A percentile compares a stretch with the other conserved stretches of the same genome.
phyloP scores from a whole-genome alignment of 108 stramenopile species.

The Skeletonema potamos region DNA sequence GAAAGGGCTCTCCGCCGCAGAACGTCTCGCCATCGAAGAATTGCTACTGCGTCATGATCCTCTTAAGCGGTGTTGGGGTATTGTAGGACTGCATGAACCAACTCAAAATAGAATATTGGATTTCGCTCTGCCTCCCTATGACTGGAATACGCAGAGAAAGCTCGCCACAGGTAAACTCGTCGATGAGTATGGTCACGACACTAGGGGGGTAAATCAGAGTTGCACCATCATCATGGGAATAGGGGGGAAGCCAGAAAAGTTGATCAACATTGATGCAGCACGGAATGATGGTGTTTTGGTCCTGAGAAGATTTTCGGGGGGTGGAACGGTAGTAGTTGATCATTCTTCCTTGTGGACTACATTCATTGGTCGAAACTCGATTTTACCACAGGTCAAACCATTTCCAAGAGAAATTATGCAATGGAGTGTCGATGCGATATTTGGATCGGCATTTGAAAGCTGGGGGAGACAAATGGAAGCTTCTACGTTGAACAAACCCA shows the following conservation, averaged over 20 bases:
- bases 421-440: constrained; percentile 80
- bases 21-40: constrained; percentile 86
- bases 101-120: constrained; percentile 35
- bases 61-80: constrained; percentile 56
- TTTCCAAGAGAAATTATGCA: constrained; percentile 88
- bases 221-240: constrained; percentile 84
- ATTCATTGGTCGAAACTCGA: constrained; percentile 67
- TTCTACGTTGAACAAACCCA: background rate
- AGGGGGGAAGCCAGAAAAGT: constrained; percentile 78
- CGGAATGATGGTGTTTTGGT: constrained; percentile 62
- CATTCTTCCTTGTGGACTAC: constrained; percentile 78
- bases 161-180: background rate
- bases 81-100: constrained; percentile 74
- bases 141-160: constrained; percentile 17
- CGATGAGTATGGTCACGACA: constrained; percentile 27
- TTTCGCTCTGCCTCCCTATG: constrained; percentile 3
- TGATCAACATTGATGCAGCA: constrained; percentile 57
- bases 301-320: constrained; percentile 91
- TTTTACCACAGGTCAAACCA: constrained; percentile 48
- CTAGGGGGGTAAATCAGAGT: constrained; percentile 16
- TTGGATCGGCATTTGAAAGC: constrained; percentile 65
- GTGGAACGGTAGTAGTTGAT: constrained; percentile 94
- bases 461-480: constrained; percentile 29
- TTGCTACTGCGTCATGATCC: constrained; percentile 72
- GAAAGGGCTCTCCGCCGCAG: constrained; percentile 68